Evolutionary conservation across 2,329 filamentous ascomycete genomes (phyloP).

Genomic region (Aspergillus ochraceoroseus): DNA sequence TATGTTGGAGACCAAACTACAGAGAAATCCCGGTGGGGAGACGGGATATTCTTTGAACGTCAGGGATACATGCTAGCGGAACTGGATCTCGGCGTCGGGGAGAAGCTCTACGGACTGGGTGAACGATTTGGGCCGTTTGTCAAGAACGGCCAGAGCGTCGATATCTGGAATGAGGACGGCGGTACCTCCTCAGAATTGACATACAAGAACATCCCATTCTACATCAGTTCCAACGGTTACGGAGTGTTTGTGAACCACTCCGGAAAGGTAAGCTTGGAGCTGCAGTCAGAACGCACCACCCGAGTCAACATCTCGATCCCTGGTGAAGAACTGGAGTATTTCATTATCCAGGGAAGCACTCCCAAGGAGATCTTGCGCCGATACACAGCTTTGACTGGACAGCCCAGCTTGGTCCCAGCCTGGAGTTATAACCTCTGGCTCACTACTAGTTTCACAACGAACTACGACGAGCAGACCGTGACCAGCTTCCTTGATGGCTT

Average conservation of each 20-base stretch:
- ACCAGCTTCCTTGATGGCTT: slow-evolving; percentile 64
- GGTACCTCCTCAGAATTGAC: slow-evolving; percentile 40
- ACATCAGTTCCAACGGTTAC: slow-evolving; percentile 59
- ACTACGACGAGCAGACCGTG: slow-evolving; percentile 66
- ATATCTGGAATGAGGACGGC: slow-evolving; percentile 59
- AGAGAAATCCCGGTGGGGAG: slow-evolving; percentile 29
- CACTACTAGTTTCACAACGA: slow-evolving; percentile 66
- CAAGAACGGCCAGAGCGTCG: slow-evolving; percentile 66
- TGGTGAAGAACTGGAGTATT: slow-evolving; percentile 67
- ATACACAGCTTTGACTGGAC: slow-evolving; percentile 64
- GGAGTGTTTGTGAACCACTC: slow-evolving; percentile 70
- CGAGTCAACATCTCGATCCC: slow-evolving; percentile 65
- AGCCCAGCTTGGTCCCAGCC: slow-evolving; percentile 59
- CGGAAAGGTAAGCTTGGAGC: slow-evolving; percentile 64
- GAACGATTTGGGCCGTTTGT: slow-evolving; percentile 73
- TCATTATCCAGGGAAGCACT: slow-evolving; percentile 65
- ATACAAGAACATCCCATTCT: slow-evolving; percentile 43
- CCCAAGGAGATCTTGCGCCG: slow-evolving; percentile 66
- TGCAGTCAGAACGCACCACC: slow-evolving; percentile 68
- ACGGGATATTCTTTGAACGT: slow-evolving; percentile 37
- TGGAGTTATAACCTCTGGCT: slow-evolving; percentile 77
- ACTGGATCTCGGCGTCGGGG: slow-evolving; percentile 47
- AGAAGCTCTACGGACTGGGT: slow-evolving; percentile 68
- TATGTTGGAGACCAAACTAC: slow-evolving; percentile 36
- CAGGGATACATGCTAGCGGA: slow-evolving; percentile 40